Evolutionary conservation across 1,284 basidiomycete species (phyloP).

Genomic region (Pyrrhoderma lamaoense): DNA sequence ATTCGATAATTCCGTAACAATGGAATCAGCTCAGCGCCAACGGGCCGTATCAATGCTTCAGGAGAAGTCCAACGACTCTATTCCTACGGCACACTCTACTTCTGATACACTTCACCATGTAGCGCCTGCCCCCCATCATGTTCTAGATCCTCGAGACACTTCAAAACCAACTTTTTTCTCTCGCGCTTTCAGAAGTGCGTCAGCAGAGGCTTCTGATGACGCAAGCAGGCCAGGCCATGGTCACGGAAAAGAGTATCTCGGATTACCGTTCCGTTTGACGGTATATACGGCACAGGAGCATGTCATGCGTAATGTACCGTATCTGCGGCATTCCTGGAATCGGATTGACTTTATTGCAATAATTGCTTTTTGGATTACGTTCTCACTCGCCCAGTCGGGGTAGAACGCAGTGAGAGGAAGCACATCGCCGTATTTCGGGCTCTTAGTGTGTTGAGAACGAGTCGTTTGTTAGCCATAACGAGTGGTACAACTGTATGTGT

Average conservation of each 20-base stretch:
- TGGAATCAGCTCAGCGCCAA: not conserved
- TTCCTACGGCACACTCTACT: slow-evolving; percentile 20
- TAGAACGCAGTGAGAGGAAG: slow-evolving; percentile 55
- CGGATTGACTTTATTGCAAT: slow-evolving; percentile 84
- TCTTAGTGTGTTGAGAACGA: slow-evolving; percentile 79
- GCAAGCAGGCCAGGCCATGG: not conserved
- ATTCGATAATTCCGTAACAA: not conserved
- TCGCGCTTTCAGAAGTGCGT: slow-evolving; percentile 13
- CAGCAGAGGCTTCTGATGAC: slow-evolving; percentile 2
- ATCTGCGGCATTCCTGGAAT: slow-evolving; percentile 91
- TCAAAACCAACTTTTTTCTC: slow-evolving; percentile 42
- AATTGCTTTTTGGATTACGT: slow-evolving; percentile 75
- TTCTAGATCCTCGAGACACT: slow-evolving; percentile 25
- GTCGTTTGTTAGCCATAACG: slow-evolving; percentile 82
- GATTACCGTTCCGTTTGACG: slow-evolving; percentile 62
- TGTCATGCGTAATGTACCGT: slow-evolving; percentile 65
- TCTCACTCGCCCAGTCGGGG: slow-evolving; percentile 60
- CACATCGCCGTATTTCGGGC: slow-evolving; percentile 90
- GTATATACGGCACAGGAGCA: slow-evolving; percentile 48
- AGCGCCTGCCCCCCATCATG: slow-evolving; percentile 12
- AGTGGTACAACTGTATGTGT: slow-evolving; percentile 78
- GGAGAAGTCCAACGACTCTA: not conserved
- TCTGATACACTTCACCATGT: slow-evolving; percentile 10
- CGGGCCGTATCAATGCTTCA: not conserved
- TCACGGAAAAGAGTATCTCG: slow-evolving; percentile 32